Evolutionary conservation across 75 land plant genomes (phyloP).

Genomic region (Ceratopteris richardii): DNA sequence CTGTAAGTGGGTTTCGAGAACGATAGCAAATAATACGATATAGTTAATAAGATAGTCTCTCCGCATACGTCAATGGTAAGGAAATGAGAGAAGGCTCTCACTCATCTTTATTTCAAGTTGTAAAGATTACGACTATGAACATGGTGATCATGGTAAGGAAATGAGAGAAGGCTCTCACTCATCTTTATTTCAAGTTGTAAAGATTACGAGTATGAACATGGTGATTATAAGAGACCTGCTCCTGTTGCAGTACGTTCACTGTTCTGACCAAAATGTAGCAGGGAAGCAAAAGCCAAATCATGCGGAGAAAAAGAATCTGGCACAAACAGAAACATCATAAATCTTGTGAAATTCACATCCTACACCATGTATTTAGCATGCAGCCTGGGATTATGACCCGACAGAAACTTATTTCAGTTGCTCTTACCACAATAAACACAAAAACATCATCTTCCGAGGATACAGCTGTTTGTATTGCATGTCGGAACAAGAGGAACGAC

Average conservation of each 20-base stretch:
- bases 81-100: too few relatives aligned
- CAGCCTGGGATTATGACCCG: neutral
- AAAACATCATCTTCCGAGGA: slow-evolving; percentile 53
- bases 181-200: slow-evolving; percentile 48
- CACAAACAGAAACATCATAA: slow-evolving; percentile 1
- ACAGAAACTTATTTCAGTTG: too few relatives aligned
- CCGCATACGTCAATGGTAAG: too few relatives aligned
- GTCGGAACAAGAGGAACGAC: slow-evolving; percentile 62
- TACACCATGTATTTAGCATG: too few relatives aligned
- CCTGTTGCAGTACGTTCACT: slow-evolving; percentile 52
- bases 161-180: too few relatives aligned
- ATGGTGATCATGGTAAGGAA: too few relatives aligned
- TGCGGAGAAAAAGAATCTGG: slow-evolving; percentile 63
- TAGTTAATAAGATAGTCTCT: too few relatives aligned
- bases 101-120: slow-evolving; percentile 56
- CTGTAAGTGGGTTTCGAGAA: too few relatives aligned
- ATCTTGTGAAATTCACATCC: neutral
- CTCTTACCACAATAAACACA: slow-evolving; percentile 64
- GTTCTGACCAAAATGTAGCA: slow-evolving; percentile 81
- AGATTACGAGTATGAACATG: too few relatives aligned
- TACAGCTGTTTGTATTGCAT: slow-evolving; percentile 38
- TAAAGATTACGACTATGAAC: too few relatives aligned
- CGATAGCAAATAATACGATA: too few relatives aligned
- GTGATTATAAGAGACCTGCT: slow-evolving; percentile 6
- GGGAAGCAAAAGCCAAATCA: slow-evolving; percentile 68